phyloP scores from a whole-genome alignment of 129 eudicot genomes.

The Saussurea involucrata region DNA sequence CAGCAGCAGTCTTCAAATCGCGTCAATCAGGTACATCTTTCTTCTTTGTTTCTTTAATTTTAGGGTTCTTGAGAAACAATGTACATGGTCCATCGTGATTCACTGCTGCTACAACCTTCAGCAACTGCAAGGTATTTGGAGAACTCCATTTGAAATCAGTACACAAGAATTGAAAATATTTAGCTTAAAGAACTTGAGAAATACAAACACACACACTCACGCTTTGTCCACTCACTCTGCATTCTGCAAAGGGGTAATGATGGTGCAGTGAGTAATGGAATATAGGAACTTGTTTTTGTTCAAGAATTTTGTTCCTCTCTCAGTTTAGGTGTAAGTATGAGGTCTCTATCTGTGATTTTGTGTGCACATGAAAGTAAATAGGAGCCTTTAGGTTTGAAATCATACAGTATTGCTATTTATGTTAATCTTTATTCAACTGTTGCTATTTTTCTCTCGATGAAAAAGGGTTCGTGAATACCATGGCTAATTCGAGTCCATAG shows the following conservation, averaged over 20 bases:
- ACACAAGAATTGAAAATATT: not conserved
- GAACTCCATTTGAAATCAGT: slow-evolving; percentile 37
- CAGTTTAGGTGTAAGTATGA: not conserved
- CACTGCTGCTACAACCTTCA: slow-evolving; percentile 82
- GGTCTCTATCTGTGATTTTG: not conserved
- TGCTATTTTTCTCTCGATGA: not conserved
- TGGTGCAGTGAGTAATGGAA: not conserved
- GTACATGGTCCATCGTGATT: slow-evolving; percentile 89
- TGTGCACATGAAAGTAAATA: not conserved
- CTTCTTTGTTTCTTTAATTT: no score
- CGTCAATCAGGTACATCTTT: no score
- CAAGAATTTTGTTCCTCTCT: not conserved
- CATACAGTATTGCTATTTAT: not conserved
- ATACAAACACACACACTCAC: no score
- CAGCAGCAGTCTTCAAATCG: no score
- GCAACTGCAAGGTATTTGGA: slow-evolving; percentile 37
- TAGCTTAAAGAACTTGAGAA: slow-evolving; percentile 9
- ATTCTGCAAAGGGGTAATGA: no score
- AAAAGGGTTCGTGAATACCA: not conserved
- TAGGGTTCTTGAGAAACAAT: slow-evolving; percentile 60
- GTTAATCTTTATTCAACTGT: not conserved
- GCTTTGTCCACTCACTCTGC: no score
- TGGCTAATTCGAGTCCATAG: not conserved
- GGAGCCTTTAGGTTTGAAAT: not conserved
- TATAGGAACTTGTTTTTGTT: not conserved